These are phyloP conservation scores for Saturnispora serradocipensis DNA, from an alignment of 805 yeast species.

Conservation along the genomic window DNA sequence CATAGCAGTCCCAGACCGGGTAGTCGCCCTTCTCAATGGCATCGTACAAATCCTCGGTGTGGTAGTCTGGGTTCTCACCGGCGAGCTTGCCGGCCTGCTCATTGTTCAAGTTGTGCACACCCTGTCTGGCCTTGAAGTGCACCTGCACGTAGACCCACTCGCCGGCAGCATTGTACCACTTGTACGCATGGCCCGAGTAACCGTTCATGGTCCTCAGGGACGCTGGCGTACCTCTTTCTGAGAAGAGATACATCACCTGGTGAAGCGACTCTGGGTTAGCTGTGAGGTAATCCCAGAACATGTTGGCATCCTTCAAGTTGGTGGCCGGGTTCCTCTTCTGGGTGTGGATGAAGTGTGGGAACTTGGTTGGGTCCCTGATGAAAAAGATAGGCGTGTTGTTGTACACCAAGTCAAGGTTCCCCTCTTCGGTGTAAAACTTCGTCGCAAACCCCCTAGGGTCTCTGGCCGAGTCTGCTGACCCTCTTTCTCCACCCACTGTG, in stretches of 20 bases:
- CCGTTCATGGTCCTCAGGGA: conserved; percentile 74
- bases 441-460: conserved; percentile 83
- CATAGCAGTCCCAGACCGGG: conserved; percentile 80
- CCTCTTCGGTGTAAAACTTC: conserved; percentile 75
- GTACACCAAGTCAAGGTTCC: conserved; percentile 76
- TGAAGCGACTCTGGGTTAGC: conserved; percentile 67
- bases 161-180: conserved; percentile 68
- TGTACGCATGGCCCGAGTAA: conserved; percentile 77
- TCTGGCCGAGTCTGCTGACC: conserved; percentile 75
- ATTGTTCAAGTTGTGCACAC: conserved; percentile 37
- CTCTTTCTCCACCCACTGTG: conserved; percentile 80
- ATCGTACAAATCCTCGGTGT: conserved; percentile 71
- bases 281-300: conserved; percentile 79
- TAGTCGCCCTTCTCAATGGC: conserved; percentile 66
- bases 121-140: conserved; percentile 59
- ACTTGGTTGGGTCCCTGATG: conserved; percentile 76
- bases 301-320: conserved; percentile 67
- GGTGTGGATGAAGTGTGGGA: conserved; percentile 82
- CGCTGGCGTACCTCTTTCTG: conserved; percentile 78
- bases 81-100: conserved; percentile 62
- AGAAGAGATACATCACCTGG: conserved; percentile 63
- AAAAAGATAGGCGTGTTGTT: conserved; percentile 84
- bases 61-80: conserved; percentile 76
- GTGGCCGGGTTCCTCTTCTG: conserved; percentile 83
- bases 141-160: conserved; percentile 75